These are phyloP conservation scores for Beauveria varroae DNA, from an alignment of 2,329 filamentous ascomycete species.

Conservation along the genomic window DNA sequence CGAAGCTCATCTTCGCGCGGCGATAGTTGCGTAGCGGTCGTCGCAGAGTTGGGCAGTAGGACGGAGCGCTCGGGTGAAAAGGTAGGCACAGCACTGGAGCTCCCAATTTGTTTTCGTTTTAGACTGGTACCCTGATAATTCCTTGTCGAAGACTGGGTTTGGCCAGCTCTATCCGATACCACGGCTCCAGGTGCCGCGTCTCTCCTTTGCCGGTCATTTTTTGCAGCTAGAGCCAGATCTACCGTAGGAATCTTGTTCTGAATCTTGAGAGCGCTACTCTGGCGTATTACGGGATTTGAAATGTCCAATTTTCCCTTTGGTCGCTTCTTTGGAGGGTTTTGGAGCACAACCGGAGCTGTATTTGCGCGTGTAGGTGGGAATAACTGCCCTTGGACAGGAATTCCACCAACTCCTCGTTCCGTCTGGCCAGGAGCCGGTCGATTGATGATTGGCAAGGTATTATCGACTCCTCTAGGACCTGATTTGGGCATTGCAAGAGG, in stretches of 20 bases:
- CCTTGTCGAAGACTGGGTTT: background rate
- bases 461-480: background rate
- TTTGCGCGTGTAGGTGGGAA: conserved; percentile 33
- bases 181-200: background rate
- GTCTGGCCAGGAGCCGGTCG: conserved; percentile 29
- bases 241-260: conserved; percentile 40
- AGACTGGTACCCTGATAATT: conserved; percentile 10
- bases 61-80: background rate
- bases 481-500: background rate
- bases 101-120: conserved; percentile 31
- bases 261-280: conserved; percentile 29
- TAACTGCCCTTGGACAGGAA: conserved; percentile 32
- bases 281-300: conserved; percentile 39
- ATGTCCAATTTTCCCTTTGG: conserved; percentile 37
- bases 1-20: conserved; percentile 43
- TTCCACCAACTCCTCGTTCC: conserved; percentile 28
- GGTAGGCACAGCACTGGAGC: background rate
- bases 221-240: conserved; percentile 41
- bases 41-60: conserved; percentile 22
- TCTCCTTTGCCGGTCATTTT: conserved; percentile 35
- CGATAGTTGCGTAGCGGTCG: conserved; percentile 42
- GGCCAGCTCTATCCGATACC: background rate
- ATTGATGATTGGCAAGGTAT: conserved; percentile 30
- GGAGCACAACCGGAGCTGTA: conserved; percentile 16
- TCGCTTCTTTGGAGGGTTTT: conserved; percentile 18